phyloP scores from a whole-genome alignment of 371 early-diverging fungal species.

The Haplosporangium sp. region DNA sequence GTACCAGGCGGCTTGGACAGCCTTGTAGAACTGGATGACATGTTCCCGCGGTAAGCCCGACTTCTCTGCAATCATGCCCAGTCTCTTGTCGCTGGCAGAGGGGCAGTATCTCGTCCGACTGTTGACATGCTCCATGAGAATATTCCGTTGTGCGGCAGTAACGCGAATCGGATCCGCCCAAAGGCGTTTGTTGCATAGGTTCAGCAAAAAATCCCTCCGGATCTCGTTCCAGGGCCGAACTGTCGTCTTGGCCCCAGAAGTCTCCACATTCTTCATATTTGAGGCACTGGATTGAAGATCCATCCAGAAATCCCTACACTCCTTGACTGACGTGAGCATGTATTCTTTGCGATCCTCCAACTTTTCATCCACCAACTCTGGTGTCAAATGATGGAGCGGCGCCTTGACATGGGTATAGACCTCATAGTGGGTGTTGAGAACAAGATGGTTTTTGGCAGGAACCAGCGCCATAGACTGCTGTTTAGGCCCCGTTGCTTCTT shows the following conservation, averaged over 20 bases:
- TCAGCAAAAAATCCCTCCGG: constrained; percentile 29
- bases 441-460: constrained; percentile 30
- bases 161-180: constrained; percentile 49
- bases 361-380: constrained; percentile 21
- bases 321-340: constrained; percentile 14
- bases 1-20: constrained; percentile 30
- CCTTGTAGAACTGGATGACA: constrained; percentile 35
- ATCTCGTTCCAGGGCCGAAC: constrained; percentile 33
- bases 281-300: constrained; percentile 46
- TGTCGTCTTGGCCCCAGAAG: background rate
- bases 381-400: constrained; percentile 23
- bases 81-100: constrained; percentile 10
- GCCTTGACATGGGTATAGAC: constrained; percentile 24
- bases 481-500: background rate
- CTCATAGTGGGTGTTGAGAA: constrained; percentile 44
- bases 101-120: constrained; percentile 28
- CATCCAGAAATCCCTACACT: constrained; percentile 45
- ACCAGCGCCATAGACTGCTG: background rate
- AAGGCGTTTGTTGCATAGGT: constrained; percentile 35
- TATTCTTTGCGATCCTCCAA: constrained; percentile 27
- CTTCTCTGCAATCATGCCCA: constrained; percentile 24
- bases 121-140: constrained; percentile 35
- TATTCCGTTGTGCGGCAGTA: constrained; percentile 15
- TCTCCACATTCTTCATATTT: constrained; percentile 12
- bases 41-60: constrained; percentile 29